These are phyloP conservation scores for barrel medic (Medicago truncatula) DNA, from an alignment of 306 rosid species.

Conservation along the genomic window MtrunA17r5.0-ANR NC_053049.1:5341001-5341500, in stretches of 20 bases:
- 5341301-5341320: slow-evolving; percentile 86
- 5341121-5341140: slow-evolving; percentile 28
- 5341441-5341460: background rate
- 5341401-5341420: slow-evolving; percentile 25
- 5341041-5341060: too few species aligned
- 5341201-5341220: slow-evolving; percentile 85
- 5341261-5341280: slow-evolving; percentile 87
- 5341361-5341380: slow-evolving; percentile 31
- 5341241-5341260: slow-evolving; percentile 75
- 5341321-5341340: slow-evolving; percentile 62
- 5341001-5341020: too few species aligned
- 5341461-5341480: slow-evolving; percentile 19
- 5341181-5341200: slow-evolving; percentile 97
- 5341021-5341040: too few species aligned
- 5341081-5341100: background rate
- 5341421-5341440: background rate
- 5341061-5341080: too few species aligned
- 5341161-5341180: slow-evolving; percentile 90
- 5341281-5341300: slow-evolving; percentile 75
- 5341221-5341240: slow-evolving; percentile 94
- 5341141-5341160: slow-evolving; percentile 76
- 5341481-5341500: slow-evolving; percentile 17
- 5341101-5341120: slow-evolving; percentile 13
- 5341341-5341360: slow-evolving; percentile 12
- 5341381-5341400: slow-evolving; percentile 16